phyloP scores from a whole-genome alignment of 164 flowering plant genomes.

The Nelumbo lutea region DNA sequence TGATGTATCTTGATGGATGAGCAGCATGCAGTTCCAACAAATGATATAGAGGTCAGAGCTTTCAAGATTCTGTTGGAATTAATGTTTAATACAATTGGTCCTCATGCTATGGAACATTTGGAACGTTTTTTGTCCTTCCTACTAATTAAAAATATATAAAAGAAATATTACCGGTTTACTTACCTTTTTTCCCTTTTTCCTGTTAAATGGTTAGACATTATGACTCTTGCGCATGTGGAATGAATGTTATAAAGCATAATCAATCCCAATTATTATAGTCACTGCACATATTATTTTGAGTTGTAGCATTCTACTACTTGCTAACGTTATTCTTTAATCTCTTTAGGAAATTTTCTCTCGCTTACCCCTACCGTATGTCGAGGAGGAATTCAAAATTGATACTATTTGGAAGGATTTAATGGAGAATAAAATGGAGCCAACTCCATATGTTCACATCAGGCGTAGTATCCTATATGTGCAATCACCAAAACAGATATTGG shows the following conservation, averaged over 20 bases:
- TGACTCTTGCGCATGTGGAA: no score
- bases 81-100: neutral
- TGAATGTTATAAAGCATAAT: no score
- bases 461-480: constrained; percentile 71
- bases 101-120: neutral
- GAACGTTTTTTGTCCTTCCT: neutral
- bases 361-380: constrained; percentile 68
- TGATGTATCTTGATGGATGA: constrained; percentile 60
- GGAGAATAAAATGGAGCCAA: constrained; percentile 51
- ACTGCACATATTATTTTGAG: no score
- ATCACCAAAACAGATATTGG: neutral
- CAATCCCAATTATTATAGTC: no score
- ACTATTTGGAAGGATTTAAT: constrained; percentile 40
- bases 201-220: no score
- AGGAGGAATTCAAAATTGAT: constrained; percentile 73
- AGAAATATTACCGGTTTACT: neutral
- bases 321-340: constrained; percentile 13
- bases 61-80: neutral
- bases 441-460: constrained; percentile 73
- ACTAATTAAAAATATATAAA: neutral
- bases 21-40: constrained; percentile 65
- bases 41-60: constrained; percentile 62
- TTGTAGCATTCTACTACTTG: neutral
- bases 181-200: neutral
- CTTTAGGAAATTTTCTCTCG: constrained; percentile 63